Evolutionary conservation across 2,329 filamentous ascomycete species (phyloP).

Genomic region (Colletotrichum sp.): DNA sequence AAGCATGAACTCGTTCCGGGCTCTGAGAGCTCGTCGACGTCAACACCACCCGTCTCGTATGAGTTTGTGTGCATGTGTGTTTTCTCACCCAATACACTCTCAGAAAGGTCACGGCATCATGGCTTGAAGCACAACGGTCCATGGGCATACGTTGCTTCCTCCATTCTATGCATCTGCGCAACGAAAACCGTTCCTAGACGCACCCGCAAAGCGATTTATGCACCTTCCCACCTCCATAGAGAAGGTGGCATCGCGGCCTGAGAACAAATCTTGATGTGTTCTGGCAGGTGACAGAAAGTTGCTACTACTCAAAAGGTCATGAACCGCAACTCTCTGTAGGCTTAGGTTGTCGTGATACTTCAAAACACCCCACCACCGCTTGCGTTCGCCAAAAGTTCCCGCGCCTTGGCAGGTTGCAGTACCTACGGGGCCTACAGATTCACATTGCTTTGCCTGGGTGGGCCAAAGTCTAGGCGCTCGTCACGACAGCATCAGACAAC

Average conservation of each 20-base stretch:
- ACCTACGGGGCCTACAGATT: neutral
- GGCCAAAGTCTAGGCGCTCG: neutral
- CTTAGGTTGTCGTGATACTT: neutral
- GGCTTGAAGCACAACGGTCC: neutral
- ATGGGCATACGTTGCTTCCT: neutral
- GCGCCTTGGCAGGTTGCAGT: neutral
- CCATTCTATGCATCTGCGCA: neutral
- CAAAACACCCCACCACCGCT: neutral
- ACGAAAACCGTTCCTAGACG: neutral
- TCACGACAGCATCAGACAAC: neutral
- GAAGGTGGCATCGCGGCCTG: neutral
- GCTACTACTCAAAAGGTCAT: neutral
- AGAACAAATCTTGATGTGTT: neutral
- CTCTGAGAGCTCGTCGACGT: neutral
- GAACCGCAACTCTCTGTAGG: neutral
- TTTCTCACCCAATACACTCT: neutral
- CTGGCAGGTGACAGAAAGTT: neutral
- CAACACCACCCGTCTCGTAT: accelerated
- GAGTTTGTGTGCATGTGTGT: neutral
- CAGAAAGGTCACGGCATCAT: accelerated
- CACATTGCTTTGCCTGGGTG: neutral
- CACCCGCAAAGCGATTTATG: neutral
- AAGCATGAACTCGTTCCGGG: accelerated
- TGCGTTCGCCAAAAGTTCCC: neutral
- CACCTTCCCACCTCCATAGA: neutral